A percentile compares a stretch with the other conserved stretches of the same genome.
Evolutionary conservation across 116 monocot species (phyloP).

Genomic region (Posidonia oceanica): DNA sequence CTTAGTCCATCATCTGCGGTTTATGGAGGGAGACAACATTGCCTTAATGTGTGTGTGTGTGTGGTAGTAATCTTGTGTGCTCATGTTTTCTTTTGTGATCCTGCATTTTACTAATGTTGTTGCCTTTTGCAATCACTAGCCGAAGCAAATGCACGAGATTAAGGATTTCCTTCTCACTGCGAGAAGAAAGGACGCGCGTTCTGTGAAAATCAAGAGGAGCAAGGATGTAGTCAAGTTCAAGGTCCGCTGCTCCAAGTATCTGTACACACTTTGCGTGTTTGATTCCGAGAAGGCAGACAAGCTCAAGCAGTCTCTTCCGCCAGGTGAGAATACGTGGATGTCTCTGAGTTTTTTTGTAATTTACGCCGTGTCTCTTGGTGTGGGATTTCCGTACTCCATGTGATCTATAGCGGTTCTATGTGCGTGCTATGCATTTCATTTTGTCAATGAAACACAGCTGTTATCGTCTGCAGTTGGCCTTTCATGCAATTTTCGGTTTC

Average conservation of each 20-base stretch:
- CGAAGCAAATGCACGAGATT: slow-evolving; percentile 24
- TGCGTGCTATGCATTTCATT: no score
- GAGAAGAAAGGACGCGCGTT: slow-evolving; percentile 22
- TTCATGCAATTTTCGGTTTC: no score
- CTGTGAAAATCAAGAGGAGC: slow-evolving; percentile 23
- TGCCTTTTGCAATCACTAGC: slow-evolving; percentile 3
- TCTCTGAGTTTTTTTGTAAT: no score
- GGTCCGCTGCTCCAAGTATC: slow-evolving; percentile 24
- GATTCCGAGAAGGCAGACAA: slow-evolving; percentile 22
- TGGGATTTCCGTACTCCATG: no score
- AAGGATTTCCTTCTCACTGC: slow-evolving; percentile 28
- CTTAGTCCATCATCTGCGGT: no score
- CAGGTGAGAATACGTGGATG: slow-evolving; percentile 12
- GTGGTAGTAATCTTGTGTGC: neutral
- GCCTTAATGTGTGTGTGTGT: no score
- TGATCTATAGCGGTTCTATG: no score
- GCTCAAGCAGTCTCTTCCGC: slow-evolving; percentile 29
- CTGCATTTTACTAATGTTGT: neutral
- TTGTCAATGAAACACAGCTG: no score
- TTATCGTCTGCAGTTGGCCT: no score
- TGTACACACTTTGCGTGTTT: slow-evolving; percentile 25
- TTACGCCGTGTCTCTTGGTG: no score
- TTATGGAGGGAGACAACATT: no score
- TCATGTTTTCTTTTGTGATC: neutral
- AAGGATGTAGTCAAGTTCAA: slow-evolving; percentile 22